A percentile compares a stretch with the other conserved stretches of the same genome.
These are phyloP conservation scores for Xylariomycetidae sp. DNA, from an alignment of 2,329 filamentous ascomycete genomes.

Conservation along the genomic window DNA sequence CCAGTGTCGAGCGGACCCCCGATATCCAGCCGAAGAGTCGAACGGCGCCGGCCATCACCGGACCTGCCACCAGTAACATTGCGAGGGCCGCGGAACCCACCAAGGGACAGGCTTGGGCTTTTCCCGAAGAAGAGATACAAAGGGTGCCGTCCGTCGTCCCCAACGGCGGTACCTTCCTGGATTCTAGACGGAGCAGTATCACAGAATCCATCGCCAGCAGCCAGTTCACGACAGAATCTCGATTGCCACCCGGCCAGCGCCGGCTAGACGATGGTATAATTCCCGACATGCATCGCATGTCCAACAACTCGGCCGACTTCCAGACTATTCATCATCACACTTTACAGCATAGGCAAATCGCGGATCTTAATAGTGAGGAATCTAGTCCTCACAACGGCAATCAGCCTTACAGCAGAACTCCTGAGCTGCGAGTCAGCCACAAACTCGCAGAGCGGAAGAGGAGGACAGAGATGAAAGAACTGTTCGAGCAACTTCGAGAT, in stretches of 20 bases:
- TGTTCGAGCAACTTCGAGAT: conserved; percentile 76
- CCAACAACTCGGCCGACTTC: conserved; percentile 49
- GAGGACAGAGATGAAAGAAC: conserved; percentile 81
- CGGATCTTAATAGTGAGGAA: conserved; percentile 60
- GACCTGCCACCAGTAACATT: conserved; percentile 60
- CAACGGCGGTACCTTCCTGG: conserved; percentile 46
- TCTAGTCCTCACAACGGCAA: conserved; percentile 47
- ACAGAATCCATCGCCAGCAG: conserved; percentile 76
- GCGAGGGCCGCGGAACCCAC: conserved; percentile 72
- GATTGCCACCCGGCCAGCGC: conserved; percentile 66
- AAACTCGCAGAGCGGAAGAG: conserved; percentile 82
- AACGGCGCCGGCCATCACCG: conserved; percentile 72
- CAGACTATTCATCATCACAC: conserved; percentile 66
- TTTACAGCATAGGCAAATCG: conserved; percentile 69
- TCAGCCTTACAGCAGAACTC: conserved; percentile 78
- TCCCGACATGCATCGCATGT: conserved; percentile 43
- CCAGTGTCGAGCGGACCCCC: conserved; percentile 53
- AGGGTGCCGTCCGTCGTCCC: conserved; percentile 41
- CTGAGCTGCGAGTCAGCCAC: conserved; percentile 76
- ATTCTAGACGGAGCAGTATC: conserved; percentile 70
- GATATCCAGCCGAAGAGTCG: conserved; percentile 49
- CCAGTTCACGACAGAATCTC: conserved; percentile 71
- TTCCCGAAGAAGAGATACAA: conserved; percentile 67
- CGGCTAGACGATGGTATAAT: conserved; percentile 59
- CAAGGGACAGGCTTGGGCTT: conserved; percentile 80